A percentile compares a stretch with the other conserved stretches of the same genome.
phyloP scores from a whole-genome alignment of 306 rosid species.

The Acacia confusa region DNA sequence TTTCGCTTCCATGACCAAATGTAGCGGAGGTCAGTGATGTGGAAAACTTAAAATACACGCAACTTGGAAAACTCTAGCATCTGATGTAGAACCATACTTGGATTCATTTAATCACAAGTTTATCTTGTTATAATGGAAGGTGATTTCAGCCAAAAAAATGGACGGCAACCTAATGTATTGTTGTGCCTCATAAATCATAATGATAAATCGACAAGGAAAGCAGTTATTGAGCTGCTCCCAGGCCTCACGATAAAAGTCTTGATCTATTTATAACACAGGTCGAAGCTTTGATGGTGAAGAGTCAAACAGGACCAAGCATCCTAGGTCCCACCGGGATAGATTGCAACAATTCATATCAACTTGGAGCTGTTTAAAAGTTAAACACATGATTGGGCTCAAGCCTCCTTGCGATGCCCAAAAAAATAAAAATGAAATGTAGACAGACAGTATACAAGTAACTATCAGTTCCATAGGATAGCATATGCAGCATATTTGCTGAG shows the following conservation, averaged over 20 bases:
- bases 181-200: background rate
- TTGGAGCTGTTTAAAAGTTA: background rate
- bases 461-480: too few relatives aligned
- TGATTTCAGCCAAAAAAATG: background rate
- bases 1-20: background rate
- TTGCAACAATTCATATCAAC: background rate
- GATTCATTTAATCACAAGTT: background rate
- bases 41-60: constrained; percentile 12
- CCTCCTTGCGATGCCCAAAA: background rate
- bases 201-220: background rate
- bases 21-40: background rate
- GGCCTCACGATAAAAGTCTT: background rate
- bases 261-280: background rate
- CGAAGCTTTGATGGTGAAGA: background rate
- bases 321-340: background rate
- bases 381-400: background rate
- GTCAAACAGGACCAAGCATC: background rate
- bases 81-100: background rate
- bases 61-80: background rate
- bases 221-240: constrained; percentile 4
- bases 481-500: too few relatives aligned
- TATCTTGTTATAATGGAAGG: background rate
- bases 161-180: background rate
- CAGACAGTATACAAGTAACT: too few relatives aligned
- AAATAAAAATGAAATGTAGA: background rate